Conservation (phyloP, 2,329 filamentous ascomycete genomes). For the Botrytis hyacinthi region DNA sequence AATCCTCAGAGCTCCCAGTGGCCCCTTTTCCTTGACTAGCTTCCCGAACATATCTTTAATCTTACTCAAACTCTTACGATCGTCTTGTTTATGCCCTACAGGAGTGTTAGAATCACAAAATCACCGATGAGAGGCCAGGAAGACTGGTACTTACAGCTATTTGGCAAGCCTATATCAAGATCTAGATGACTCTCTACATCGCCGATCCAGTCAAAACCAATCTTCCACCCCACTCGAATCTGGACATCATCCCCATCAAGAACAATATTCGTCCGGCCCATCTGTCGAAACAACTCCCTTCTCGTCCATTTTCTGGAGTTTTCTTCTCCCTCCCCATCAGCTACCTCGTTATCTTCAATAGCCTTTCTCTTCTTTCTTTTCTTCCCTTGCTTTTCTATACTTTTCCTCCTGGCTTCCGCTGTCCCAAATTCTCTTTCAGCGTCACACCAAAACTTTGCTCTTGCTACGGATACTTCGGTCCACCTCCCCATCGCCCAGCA, state of each 20-base stretch:
- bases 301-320: slow-evolving; percentile 37
- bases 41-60: slow-evolving; percentile 61
- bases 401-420: slow-evolving; percentile 35
- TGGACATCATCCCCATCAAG: slow-evolving; percentile 35
- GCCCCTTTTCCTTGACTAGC: slow-evolving; percentile 54
- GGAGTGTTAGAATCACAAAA: slow-evolving; percentile 10
- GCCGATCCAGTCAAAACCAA: slow-evolving; percentile 70
- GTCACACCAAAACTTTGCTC: slow-evolving; percentile 62
- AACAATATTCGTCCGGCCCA: slow-evolving; percentile 50
- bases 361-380: slow-evolving; percentile 28
- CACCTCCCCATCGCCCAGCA: slow-evolving; percentile 69
- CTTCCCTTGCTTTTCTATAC: slow-evolving; percentile 23
- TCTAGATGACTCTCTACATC: slow-evolving; percentile 61
- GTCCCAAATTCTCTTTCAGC: slow-evolving; percentile 50
- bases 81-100: slow-evolving; percentile 61
- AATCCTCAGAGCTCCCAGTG: slow-evolving; percentile 57
- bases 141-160: slow-evolving; percentile 55
- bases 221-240: slow-evolving; percentile 57
- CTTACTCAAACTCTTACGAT: slow-evolving; percentile 52
- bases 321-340: slow-evolving; percentile 28
- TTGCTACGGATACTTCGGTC: slow-evolving; percentile 57
- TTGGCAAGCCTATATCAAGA: slow-evolving; percentile 56
- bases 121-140: neutral
- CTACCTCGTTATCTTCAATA: slow-evolving; percentile 39
- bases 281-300: slow-evolving; percentile 51